phyloP scores from a whole-genome alignment of 2,329 filamentous ascomycete genomes.

The Paraphaeosphaeria minitans region DNA sequence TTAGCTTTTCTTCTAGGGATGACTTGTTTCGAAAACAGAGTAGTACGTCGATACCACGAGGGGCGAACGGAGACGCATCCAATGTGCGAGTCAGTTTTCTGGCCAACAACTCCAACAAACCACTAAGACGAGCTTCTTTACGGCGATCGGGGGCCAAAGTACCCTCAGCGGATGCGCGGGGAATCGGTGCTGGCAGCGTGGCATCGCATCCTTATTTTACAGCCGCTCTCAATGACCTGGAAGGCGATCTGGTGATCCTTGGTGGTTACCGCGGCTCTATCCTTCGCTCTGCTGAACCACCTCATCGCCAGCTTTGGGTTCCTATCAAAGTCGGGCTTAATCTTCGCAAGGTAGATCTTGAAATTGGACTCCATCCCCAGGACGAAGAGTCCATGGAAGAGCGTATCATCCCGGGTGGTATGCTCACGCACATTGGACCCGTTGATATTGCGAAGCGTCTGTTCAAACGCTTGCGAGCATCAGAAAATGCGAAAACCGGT shows the following conservation, averaged over 20 bases:
- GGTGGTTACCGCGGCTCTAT: conserved; percentile 91
- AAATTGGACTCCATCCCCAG: conserved; percentile 79
- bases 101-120: conserved; percentile 19
- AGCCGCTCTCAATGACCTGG: conserved; percentile 68
- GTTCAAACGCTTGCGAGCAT: conserved; percentile 76
- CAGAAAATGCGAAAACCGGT: conserved; percentile 72
- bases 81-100: conserved; percentile 26
- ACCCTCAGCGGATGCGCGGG: conserved; percentile 5
- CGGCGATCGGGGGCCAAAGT: conserved; percentile 16
- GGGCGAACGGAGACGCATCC: conserved; percentile 19
- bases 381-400: conserved; percentile 85
- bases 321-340: conserved; percentile 92
- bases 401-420: conserved; percentile 81
- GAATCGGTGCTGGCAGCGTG: conserved; percentile 30
- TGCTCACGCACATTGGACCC: conserved; percentile 89
- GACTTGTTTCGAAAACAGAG: conserved; percentile 34
- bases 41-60: conserved; percentile 18
- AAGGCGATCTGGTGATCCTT: conserved; percentile 84
- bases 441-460: conserved; percentile 86
- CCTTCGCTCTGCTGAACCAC: conserved; percentile 79
- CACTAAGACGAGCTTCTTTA: conserved; percentile 21
- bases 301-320: conserved; percentile 89
- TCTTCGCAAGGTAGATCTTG: conserved; percentile 86
- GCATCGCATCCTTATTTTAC: conserved; percentile 57
- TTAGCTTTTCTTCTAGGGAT: conserved; percentile 46